A percentile compares a stretch with the other conserved stretches of the same genome.
phyloP scores from a whole-genome alignment of 2,329 filamentous ascomycete species.

The Exutisphaerella laricina region DNA sequence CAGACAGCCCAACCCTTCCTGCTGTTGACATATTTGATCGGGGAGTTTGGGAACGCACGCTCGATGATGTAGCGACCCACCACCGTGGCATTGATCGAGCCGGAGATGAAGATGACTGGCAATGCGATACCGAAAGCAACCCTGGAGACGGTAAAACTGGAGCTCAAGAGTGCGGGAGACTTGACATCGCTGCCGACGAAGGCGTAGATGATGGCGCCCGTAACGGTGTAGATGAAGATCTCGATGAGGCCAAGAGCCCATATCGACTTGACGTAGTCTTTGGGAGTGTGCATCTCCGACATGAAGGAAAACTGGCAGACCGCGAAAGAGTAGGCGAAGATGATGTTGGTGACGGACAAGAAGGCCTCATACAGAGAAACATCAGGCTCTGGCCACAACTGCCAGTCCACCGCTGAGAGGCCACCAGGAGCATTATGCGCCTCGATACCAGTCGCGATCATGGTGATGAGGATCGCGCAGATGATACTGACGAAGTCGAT shows the following conservation, averaged over 20 bases:
- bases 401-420: constrained; percentile 31
- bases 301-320: constrained; percentile 64
- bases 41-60: constrained; percentile 55
- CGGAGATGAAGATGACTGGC: constrained; percentile 67
- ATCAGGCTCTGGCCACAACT: constrained; percentile 31
- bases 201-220: constrained; percentile 63
- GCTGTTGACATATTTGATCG: constrained; percentile 40
- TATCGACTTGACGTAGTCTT: constrained; percentile 55
- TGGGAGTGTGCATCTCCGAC: constrained; percentile 59
- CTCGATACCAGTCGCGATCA: constrained; percentile 33
- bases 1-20: constrained; percentile 50
- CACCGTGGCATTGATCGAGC: constrained; percentile 61
- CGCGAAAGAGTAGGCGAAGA: constrained; percentile 56
- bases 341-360: constrained; percentile 62
- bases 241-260: constrained; percentile 59
- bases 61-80: constrained; percentile 55
- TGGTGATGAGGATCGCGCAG: constrained; percentile 33
- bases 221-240: constrained; percentile 58
- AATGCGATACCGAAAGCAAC: constrained; percentile 65
- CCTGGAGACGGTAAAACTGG: constrained; percentile 52
- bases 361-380: constrained; percentile 52
- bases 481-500: constrained; percentile 36
- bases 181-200: constrained; percentile 57
- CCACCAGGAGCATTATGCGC: constrained; percentile 27
- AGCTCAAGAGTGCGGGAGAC: constrained; percentile 62